Evolutionary conservation across 495 filamentous ascomycete genomes (phyloP).

Genomic region (Durotheca rogersii): DNA sequence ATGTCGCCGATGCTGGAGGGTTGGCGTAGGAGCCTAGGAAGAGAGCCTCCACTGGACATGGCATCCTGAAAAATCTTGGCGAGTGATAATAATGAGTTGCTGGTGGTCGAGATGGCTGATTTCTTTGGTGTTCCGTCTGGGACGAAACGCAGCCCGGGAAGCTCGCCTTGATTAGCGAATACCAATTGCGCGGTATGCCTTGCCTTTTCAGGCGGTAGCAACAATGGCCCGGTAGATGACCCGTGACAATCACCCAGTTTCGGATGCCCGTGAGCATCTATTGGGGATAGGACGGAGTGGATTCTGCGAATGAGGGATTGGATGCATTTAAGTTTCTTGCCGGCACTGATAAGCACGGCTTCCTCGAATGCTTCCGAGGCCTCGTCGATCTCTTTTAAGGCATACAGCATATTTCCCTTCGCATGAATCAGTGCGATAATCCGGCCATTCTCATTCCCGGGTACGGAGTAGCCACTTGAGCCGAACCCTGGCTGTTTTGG

Average conservation of each 20-base stretch:
- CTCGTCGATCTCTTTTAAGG: slow-evolving; percentile 76
- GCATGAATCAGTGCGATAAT: slow-evolving; percentile 91
- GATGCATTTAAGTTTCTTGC: slow-evolving; percentile 69
- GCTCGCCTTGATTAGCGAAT: slow-evolving; percentile 73
- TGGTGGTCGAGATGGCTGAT: slow-evolving; percentile 88
- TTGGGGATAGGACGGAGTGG: slow-evolving; percentile 64
- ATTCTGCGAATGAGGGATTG: slow-evolving; percentile 79
- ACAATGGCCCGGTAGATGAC: slow-evolving; percentile 50
- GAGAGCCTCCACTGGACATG: slow-evolving; percentile 76
- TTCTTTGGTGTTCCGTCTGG: slow-evolving; percentile 70
- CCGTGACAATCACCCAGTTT: slow-evolving; percentile 21
- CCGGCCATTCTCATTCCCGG: slow-evolving; percentile 87
- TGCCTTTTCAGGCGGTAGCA: slow-evolving; percentile 82
- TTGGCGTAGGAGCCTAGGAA: slow-evolving; percentile 57
- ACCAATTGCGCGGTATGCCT: slow-evolving; percentile 81
- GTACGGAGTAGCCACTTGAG: slow-evolving; percentile 82
- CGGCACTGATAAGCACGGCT: slow-evolving; percentile 85
- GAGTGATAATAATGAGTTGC: slow-evolving; percentile 90
- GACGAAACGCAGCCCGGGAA: slow-evolving; percentile 81
- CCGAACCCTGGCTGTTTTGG: slow-evolving; percentile 61
- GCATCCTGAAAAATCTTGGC: slow-evolving; percentile 99
- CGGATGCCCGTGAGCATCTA: slow-evolving; percentile 35
- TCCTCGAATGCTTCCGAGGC: slow-evolving; percentile 94
- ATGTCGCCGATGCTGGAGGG: slow-evolving; percentile 88
- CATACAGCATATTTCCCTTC: slow-evolving; percentile 98